These are phyloP conservation scores for Lactifluus pinguis DNA, from an alignment of 768 basidiomycete species.

Conservation along the genomic window DNA sequence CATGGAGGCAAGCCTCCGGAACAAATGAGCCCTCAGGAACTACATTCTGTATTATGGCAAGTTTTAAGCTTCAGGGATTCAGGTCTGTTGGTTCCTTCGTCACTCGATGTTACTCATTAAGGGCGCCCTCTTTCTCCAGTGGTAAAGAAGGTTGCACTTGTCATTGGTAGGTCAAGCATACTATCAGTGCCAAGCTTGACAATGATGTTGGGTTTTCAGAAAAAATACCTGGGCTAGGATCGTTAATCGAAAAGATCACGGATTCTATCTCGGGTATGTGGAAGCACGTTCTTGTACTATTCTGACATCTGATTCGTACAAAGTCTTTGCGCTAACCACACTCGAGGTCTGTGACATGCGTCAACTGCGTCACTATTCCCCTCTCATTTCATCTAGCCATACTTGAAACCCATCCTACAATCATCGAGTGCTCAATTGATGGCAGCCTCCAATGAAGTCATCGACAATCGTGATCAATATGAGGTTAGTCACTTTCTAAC, in stretches of 20 bases:
- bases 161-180: conserved; percentile 44
- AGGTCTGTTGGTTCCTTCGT: conserved; percentile 30
- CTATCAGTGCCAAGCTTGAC: neutral
- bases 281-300: neutral
- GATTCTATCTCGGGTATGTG: conserved; percentile 54
- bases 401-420: conserved; percentile 70
- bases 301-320: neutral
- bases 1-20: conserved; percentile 60
- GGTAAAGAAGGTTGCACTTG: conserved; percentile 70
- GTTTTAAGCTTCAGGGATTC: conserved; percentile 80
- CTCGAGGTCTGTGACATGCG: conserved; percentile 47
- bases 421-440: conserved; percentile 56
- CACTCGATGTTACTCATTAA: neutral
- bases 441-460: conserved; percentile 63
- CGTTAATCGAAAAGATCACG: conserved; percentile 69
- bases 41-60: conserved; percentile 78
- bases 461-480: conserved; percentile 74
- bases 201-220: conserved; percentile 32
- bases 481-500: conserved; percentile 36
- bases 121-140: conserved; percentile 28
- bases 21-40: conserved; percentile 82
- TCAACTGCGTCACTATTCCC: neutral
- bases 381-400: conserved; percentile 40
- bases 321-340: conserved; percentile 77
- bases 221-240: conserved; percentile 71